phyloP scores from a whole-genome alignment of 2,329 filamentous ascomycete species.

The Phoma sp. region DNA sequence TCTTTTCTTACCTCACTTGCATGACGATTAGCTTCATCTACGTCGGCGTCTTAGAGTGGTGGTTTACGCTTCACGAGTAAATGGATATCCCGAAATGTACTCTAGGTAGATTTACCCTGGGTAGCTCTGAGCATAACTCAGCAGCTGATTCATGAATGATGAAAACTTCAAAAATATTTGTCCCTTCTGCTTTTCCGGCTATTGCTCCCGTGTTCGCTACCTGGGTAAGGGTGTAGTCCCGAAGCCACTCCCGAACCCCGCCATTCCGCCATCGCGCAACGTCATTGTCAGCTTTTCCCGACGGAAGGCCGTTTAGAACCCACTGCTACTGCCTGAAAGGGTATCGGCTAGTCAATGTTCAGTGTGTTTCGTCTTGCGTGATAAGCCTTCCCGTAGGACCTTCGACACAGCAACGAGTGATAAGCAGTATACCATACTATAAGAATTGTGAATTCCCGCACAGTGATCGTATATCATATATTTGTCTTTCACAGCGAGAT shows the following conservation, averaged over 20 bases:
- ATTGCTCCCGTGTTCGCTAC: neutral
- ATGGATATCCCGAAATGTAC: slow-evolving; percentile 46
- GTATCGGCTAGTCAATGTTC: neutral
- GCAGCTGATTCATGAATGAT: slow-evolving; percentile 40
- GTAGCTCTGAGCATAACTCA: slow-evolving; percentile 32
- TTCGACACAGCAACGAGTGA: neutral
- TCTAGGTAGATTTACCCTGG: slow-evolving; percentile 43
- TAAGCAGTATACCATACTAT: neutral
- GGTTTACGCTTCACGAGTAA: slow-evolving; percentile 44
- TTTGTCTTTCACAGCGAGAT: too few relatives aligned
- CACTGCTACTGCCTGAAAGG: slow-evolving; percentile 9
- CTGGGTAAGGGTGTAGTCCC: neutral
- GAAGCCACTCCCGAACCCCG: slow-evolving; percentile 8
- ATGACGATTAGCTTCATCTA: slow-evolving; percentile 40
- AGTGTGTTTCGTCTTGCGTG: neutral
- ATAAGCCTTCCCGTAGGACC: slow-evolving; percentile 19
- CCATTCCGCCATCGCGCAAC: slow-evolving; percentile 13
- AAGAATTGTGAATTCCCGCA: too few relatives aligned
- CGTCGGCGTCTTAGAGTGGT: slow-evolving; percentile 47
- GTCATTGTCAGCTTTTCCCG: slow-evolving; percentile 30
- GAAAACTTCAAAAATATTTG: slow-evolving; percentile 34
- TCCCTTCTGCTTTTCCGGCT: neutral
- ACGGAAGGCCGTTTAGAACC: slow-evolving; percentile 22
- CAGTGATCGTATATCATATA: too few relatives aligned
- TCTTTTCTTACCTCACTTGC: slow-evolving; percentile 42